Percentiles rank a stretch among this genome's conserved stretches.
Evolutionary conservation across 345 rosid genomes (phyloP).

Genomic region (Gossypium australe): DNA sequence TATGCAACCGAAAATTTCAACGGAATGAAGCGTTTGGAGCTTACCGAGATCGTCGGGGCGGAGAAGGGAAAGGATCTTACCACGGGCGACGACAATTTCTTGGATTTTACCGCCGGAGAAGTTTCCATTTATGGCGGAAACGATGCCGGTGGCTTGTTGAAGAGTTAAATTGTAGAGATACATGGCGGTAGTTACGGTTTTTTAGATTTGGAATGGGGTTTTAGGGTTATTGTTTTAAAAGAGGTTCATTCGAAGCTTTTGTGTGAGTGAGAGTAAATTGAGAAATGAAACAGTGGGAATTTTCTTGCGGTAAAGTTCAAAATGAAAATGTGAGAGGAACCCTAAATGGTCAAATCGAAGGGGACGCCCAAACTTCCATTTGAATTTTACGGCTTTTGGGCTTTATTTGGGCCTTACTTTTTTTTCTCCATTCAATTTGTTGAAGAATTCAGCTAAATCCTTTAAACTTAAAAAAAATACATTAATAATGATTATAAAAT

Average conservation of each 20-base stretch:
- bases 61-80: slow-evolving; percentile 87
- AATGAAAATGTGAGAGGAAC: too few relatives aligned
- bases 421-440: too few relatives aligned
- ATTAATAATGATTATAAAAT: too few relatives aligned
- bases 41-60: slow-evolving; percentile 91
- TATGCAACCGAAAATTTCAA: slow-evolving; percentile 86
- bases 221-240: slow-evolving; percentile 2
- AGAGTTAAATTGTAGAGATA: slow-evolving; percentile 91
- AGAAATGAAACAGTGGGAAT: too few relatives aligned
- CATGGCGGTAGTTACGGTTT: slow-evolving; percentile 33
- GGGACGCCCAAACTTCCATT: too few relatives aligned
- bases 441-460: too few relatives aligned
- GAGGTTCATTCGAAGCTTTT: background rate
- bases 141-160: slow-evolving; percentile 87
- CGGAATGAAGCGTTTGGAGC: slow-evolving; percentile 82
- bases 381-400: too few relatives aligned
- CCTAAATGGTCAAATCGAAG: too few relatives aligned
- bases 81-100: slow-evolving; percentile 93
- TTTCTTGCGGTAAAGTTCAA: too few relatives aligned
- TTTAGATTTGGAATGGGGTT: background rate
- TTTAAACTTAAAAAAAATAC: too few relatives aligned
- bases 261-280: background rate
- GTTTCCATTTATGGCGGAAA: slow-evolving; percentile 82
- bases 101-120: slow-evolving; percentile 90
- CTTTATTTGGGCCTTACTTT: too few relatives aligned